Evolutionary conservation across 2,329 filamentous ascomycete genomes (phyloP), one percentile per base, ranked within the genome.

Genomic region (Hyphodiscus sp.): DNA sequence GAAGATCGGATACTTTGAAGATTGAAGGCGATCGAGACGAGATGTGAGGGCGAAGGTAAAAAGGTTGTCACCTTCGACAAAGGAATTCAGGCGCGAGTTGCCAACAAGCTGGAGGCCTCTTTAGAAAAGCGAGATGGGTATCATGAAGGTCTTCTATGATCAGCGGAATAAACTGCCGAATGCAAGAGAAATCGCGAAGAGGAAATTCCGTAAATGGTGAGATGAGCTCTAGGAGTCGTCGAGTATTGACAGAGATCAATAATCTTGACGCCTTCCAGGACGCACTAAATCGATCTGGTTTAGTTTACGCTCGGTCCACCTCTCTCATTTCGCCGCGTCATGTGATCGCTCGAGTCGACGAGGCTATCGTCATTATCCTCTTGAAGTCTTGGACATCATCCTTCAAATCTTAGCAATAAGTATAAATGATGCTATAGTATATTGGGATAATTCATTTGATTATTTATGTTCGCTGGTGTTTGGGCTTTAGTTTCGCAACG

Each of bases 21-120:
- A 50, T 23, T n/a, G 8, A 4, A n/a, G 15, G 43, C 26, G 47
- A 43, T 20, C 47, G 10, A 38, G 30, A 29, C 23, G 49, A 46
- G 16, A 51, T 53, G 57, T 55, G 47, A 57, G 45, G 49, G 29
- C 49, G 50, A 53, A 51, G 52, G 45, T 57, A 50, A 59, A 41
- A 33, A 29, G 29, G 42, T 48, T 49, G 49, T 57, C 49, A 51
- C 57, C 55, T 55, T 50, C 53, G 42, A 50, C 23, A 2, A 29
- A 26, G 20, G 41, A 41, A 20, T 47, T 53, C 29, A 38, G 43
- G 45, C 53, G 54, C 56, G 51, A 51, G 53, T 50, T 51, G 51
- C 59, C 53, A 46, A 56, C 53, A 50, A 43, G 30, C 49, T 55
- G 30, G 43, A 50, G 49, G 54, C 50, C 54, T n/a, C n/a, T 52